Conservation (phyloP, 2,329 filamentous ascomycete genomes). For the Colletotrichum sp. region DNA sequence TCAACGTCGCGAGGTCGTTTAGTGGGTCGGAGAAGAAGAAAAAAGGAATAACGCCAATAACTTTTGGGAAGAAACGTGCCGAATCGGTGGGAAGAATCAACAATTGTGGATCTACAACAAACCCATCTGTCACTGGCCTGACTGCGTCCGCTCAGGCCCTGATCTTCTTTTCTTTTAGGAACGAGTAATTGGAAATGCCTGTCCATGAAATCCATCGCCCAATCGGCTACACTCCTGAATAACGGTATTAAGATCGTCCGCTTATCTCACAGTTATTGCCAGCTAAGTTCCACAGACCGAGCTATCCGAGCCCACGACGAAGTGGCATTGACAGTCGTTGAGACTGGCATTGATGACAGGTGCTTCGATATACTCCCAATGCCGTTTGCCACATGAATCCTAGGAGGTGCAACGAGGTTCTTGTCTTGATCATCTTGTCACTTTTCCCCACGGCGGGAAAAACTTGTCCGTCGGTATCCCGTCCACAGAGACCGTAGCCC, state of each 20-base stretch:
- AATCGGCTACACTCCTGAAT: background rate
- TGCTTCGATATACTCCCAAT: background rate
- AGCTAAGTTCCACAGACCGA: accelerated
- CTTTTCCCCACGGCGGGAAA: background rate
- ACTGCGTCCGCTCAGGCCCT: background rate
- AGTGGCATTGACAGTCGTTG: background rate
- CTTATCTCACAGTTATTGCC: background rate
- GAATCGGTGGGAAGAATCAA: background rate
- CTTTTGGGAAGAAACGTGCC: accelerated
- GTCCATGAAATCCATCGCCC: background rate
- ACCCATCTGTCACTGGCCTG: background rate
- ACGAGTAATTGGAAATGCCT: background rate
- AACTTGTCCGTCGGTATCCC: background rate
- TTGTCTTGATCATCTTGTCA: background rate
- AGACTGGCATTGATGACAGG: background rate
- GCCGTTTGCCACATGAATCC: background rate
- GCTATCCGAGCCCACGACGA: background rate
- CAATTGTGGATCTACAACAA: background rate
- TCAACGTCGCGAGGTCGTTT: accelerated
- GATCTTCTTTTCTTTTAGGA: background rate
- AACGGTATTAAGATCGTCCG: background rate
- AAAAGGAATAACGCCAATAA: accelerated
- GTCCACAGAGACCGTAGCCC: background rate
- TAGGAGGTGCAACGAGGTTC: background rate
- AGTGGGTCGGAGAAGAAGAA: accelerated